A percentile compares a stretch with the other conserved stretches of the same genome.
Evolutionary conservation across 2,329 filamentous ascomycete genomes (phyloP).

Genomic region (Scorias spongiosa): DNA sequence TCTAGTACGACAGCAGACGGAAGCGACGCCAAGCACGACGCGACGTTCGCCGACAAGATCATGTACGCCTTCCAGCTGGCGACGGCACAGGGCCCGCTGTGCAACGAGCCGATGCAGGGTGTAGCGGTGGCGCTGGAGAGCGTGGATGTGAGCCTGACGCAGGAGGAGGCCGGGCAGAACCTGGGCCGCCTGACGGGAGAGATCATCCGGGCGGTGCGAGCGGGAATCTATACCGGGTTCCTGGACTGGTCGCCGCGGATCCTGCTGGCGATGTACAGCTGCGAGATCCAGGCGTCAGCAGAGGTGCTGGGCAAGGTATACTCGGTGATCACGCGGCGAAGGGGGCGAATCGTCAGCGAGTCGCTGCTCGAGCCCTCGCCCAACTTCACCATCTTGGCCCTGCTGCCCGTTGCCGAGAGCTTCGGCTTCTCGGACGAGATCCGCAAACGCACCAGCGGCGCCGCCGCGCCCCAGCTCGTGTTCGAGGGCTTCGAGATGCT

Average conservation of each 20-base stretch:
- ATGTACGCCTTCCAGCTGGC: constrained; percentile 88
- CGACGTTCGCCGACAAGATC: constrained; percentile 67
- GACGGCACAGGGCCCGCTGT: constrained; percentile 75
- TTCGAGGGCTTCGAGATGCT: constrained; percentile 87
- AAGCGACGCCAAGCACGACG: constrained; percentile 9
- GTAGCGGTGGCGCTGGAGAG: constrained; percentile 83
- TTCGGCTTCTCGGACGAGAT: constrained; percentile 97
- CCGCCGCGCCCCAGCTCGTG: constrained; percentile 80
- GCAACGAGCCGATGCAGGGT: constrained; percentile 84
- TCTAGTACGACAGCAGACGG: background rate
- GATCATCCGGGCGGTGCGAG: constrained; percentile 76
- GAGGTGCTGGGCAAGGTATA: constrained; percentile 94
- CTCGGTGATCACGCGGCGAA: constrained; percentile 87
- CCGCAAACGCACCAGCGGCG: constrained; percentile 79
- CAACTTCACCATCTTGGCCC: constrained; percentile 83
- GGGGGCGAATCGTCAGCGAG: constrained; percentile 78
- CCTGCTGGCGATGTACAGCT: constrained; percentile 92
- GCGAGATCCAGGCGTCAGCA: constrained; percentile 88
- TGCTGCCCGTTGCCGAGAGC: constrained; percentile 82
- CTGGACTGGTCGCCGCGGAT: constrained; percentile 93
- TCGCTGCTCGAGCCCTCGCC: constrained; percentile 88
- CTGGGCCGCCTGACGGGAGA: constrained; percentile 78
- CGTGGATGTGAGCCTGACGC: constrained; percentile 44
- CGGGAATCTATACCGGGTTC: constrained; percentile 71
- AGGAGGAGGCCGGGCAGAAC: constrained; percentile 45